phyloP scores from a whole-genome alignment of 345 rosid species.

The Eucalyptus microcorys region DNA sequence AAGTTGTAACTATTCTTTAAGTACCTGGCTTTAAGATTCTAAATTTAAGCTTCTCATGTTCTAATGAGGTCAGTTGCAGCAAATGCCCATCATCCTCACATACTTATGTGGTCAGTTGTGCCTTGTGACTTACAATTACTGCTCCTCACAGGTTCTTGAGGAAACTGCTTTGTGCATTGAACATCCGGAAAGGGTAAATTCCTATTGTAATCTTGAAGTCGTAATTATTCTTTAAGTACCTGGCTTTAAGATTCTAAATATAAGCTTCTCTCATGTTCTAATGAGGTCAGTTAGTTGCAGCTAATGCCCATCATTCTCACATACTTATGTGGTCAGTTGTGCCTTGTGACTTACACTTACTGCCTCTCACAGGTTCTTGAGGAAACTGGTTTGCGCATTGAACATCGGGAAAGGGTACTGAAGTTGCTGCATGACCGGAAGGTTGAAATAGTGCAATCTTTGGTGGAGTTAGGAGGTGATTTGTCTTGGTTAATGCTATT shows the following conservation, averaged over 20 bases:
- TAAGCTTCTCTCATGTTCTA: background rate
- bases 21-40: background rate
- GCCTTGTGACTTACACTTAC: background rate
- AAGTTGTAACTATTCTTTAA: background rate
- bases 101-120: background rate
- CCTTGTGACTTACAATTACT: background rate
- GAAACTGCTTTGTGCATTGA: conserved; percentile 3
- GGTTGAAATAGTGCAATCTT: conserved; percentile 2
- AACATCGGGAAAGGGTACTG: background rate
- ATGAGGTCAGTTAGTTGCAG: background rate
- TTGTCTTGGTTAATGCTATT: background rate
- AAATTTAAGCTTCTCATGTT: background rate
- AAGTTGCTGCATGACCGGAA: background rate
- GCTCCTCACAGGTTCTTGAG: conserved; percentile 9
- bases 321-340: background rate
- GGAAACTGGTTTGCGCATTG: conserved; percentile 4
- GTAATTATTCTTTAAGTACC: background rate
- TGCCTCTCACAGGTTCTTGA: conserved; percentile 8
- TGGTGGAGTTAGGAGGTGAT: conserved; percentile 32
- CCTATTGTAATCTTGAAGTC: background rate
- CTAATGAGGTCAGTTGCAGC: background rate
- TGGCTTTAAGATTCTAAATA: background rate
- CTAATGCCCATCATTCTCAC: background rate
- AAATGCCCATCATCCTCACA: background rate
- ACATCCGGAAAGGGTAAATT: background rate